These are phyloP conservation scores for Myxozyma udenii DNA, from an alignment of 805 yeast genomes.

Conservation along the genomic window DNA sequence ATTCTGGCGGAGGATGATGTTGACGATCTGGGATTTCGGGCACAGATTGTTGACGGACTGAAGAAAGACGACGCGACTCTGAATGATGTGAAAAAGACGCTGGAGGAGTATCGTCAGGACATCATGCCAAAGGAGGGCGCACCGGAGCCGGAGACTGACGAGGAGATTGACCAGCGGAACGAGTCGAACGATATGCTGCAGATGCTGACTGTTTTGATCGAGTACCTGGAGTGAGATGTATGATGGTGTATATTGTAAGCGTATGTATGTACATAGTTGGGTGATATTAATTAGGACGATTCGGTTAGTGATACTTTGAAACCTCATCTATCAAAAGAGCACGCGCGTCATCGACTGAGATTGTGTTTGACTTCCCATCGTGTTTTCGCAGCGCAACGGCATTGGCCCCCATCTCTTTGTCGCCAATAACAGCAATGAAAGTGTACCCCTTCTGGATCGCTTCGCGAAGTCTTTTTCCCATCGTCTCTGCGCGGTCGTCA, in stretches of 20 bases:
- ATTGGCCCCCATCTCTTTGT: conserved; percentile 63
- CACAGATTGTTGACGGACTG: neutral
- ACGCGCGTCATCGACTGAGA: conserved; percentile 10
- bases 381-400: conserved; percentile 64
- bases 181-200: conserved; percentile 26
- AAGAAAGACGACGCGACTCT: neutral
- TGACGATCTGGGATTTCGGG: conserved; percentile 19
- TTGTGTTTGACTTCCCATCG: conserved; percentile 41
- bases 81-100: conserved; percentile 14
- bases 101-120: conserved; percentile 12
- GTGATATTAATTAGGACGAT: neutral
- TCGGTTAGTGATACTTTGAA: conserved; percentile 3
- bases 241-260: neutral
- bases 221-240: conserved; percentile 8
- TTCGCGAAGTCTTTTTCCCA: conserved; percentile 76
- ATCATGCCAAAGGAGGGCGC: conserved; percentile 21
- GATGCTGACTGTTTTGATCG: conserved; percentile 24
- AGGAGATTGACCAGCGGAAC: conserved; percentile 13
- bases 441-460: conserved; percentile 72
- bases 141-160: conserved; percentile 13
- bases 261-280: neutral
- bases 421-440: conserved; percentile 82
- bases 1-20: conserved; percentile 30
- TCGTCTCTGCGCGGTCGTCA: conserved; percentile 70
- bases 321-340: conserved; percentile 6